Percentiles rank a stretch among this genome's conserved stretches.
Conservation (phyloP, 2,329 filamentous ascomycete species). For the Apiospora malaysiana region DNA sequence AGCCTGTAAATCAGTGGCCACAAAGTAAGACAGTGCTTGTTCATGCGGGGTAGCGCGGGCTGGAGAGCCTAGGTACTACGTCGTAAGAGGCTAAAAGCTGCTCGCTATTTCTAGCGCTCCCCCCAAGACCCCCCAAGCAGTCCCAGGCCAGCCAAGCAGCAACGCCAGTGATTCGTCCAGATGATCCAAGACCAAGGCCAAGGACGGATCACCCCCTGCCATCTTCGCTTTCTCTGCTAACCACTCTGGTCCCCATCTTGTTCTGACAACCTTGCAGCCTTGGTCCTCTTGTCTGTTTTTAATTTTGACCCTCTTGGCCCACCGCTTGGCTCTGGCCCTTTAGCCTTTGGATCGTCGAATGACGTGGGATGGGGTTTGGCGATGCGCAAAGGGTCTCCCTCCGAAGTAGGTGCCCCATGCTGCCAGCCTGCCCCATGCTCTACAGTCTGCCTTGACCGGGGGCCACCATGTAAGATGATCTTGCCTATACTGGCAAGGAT, state of each 20-base stretch:
- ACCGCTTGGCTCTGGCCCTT: neutral
- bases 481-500: constrained; percentile 4
- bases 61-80: no score
- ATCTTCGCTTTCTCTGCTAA: no score
- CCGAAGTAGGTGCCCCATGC: neutral
- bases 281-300: constrained; percentile 1
- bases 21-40: no score
- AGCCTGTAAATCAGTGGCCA: no score
- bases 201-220: neutral
- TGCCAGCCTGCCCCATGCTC: neutral
- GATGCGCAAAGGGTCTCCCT: constrained; percentile 15
- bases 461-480: constrained; percentile 8
- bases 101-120: neutral
- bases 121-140: neutral
- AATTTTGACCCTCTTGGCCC: neutral
- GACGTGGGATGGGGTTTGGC: constrained; percentile 3
- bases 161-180: neutral
- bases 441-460: neutral
- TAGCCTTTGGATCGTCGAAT: constrained; percentile 13
- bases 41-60: constrained; percentile 1
- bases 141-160: neutral
- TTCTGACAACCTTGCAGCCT: neutral
- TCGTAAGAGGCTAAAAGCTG: no score
- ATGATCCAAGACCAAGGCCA: neutral
- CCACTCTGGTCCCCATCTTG: neutral